These are phyloP conservation scores for Ballota nigra DNA, from an alignment of 257 asterid species.

Conservation along the genomic window DNA sequence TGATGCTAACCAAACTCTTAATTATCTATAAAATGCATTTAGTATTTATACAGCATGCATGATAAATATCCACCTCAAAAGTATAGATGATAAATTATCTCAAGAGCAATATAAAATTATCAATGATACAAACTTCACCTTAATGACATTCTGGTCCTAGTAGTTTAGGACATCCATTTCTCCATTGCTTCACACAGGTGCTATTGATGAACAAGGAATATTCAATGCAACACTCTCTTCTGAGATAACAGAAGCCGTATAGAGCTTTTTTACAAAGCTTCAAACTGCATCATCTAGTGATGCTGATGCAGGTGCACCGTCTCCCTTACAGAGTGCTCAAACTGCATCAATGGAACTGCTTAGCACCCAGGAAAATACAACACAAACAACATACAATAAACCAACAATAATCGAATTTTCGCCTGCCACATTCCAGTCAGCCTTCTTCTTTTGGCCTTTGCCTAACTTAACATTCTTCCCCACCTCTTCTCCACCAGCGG, in stretches of 20 bases:
- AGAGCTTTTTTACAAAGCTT: conserved; percentile 38
- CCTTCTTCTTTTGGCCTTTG: conserved; percentile 39
- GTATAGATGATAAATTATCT: neutral
- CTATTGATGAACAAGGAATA: conserved; percentile 28
- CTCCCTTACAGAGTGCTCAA: conserved; percentile 29
- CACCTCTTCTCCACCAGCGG: conserved; percentile 19
- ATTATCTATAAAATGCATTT: conserved; percentile 4
- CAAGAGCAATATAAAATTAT: neutral
- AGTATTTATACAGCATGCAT: neutral
- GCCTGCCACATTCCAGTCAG: conserved; percentile 45
- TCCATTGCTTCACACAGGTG: conserved; percentile 19
- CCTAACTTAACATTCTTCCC: conserved; percentile 32
- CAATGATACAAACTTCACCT: neutral
- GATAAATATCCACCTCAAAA: neutral
- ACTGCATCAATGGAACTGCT: conserved; percentile 30
- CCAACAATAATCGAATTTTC: conserved; percentile 29
- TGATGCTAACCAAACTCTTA: neutral
- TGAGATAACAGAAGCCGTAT: neutral
- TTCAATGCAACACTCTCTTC: conserved; percentile 32
- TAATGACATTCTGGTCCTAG: neutral
- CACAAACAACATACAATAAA: neutral
- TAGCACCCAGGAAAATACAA: neutral
- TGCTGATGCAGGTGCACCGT: conserved; percentile 15
- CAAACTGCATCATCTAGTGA: conserved; percentile 13
- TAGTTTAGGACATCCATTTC: neutral